Conservation (phyloP, 805 yeast species). For the Candida golubevii region DNA sequence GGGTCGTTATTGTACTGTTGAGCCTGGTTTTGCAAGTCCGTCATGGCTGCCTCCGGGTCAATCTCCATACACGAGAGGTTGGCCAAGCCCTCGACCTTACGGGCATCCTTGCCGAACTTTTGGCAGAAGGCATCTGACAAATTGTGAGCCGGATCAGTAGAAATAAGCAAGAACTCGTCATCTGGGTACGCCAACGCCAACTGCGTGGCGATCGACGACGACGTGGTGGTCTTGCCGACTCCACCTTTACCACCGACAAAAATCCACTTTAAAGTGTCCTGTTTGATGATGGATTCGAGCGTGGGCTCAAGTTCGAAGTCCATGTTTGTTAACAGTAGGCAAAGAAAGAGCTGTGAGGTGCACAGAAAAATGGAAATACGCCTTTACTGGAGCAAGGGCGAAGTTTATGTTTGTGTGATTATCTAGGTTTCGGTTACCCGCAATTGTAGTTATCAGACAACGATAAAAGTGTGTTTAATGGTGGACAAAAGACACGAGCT, state of each 20-base stretch:
- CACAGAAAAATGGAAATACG: too few relatives aligned
- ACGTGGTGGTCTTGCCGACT: slow-evolving; percentile 97
- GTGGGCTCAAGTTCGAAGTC: slow-evolving; percentile 70
- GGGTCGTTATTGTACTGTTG: slow-evolving; percentile 52
- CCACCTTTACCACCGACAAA: slow-evolving; percentile 99
- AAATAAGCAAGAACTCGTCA: slow-evolving; percentile 81
- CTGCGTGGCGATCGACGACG: slow-evolving; percentile 92
- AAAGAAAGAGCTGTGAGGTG: too few relatives aligned
- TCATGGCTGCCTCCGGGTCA: slow-evolving; percentile 91
- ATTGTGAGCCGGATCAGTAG: slow-evolving; percentile 98
- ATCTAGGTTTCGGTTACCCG: too few relatives aligned
- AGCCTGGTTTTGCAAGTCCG: slow-evolving; percentile 70
- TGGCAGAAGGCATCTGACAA: slow-evolving; percentile 97
- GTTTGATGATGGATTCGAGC: slow-evolving; percentile 57
- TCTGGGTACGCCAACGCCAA: slow-evolving; percentile 77
- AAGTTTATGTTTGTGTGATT: too few relatives aligned
- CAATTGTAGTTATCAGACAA: too few relatives aligned
- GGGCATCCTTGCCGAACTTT: slow-evolving; percentile 95
- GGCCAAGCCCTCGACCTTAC: slow-evolving; percentile 82
- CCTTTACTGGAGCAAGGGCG: too few relatives aligned
- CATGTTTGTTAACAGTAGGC: slow-evolving; percentile 20
- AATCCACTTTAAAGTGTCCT: slow-evolving; percentile 83
- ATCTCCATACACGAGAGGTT: slow-evolving; percentile 97
- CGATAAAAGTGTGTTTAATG: too few relatives aligned
- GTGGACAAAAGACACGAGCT: too few relatives aligned